These are phyloP conservation scores for Coffea humblotiana DNA, from an alignment of 305 asterid species.

Conservation along the genomic window DNA sequence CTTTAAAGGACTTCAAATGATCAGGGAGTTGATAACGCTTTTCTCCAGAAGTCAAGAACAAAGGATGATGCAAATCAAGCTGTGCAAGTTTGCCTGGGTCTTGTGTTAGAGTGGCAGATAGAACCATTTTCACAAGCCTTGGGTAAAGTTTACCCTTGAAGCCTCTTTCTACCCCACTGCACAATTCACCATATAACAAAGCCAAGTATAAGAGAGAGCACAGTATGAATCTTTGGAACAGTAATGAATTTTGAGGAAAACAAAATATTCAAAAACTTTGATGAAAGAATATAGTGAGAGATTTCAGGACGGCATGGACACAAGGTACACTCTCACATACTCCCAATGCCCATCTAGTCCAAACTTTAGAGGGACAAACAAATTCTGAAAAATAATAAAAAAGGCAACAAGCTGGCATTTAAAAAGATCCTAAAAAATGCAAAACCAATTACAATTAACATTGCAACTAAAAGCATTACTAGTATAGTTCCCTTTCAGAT, in stretches of 20 bases:
- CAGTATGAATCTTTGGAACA: neutral
- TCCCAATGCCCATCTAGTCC: no score
- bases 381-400: neutral
- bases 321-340: no score
- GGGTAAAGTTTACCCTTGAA: constrained; percentile 69
- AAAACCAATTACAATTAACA: neutral
- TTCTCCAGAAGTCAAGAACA: constrained; percentile 71
- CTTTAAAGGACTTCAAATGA: constrained; percentile 67
- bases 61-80: constrained; percentile 85
- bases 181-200: constrained; percentile 13
- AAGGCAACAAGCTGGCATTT: neutral
- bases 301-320: no score
- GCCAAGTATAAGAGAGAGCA: neutral
- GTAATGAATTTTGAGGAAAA: constrained; percentile 6
- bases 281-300: neutral
- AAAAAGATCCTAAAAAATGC: neutral
- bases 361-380: no score
- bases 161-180: constrained; percentile 88
- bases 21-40: constrained; percentile 78
- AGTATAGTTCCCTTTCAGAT: neutral
- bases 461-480: neutral
- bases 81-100: constrained; percentile 91
- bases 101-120: constrained; percentile 91
- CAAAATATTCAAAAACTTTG: neutral
- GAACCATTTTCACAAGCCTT: constrained; percentile 80